These are phyloP conservation scores for Nakazawaea ishiwadae DNA, from an alignment of 805 yeast genomes.

Conservation along the genomic window DNA sequence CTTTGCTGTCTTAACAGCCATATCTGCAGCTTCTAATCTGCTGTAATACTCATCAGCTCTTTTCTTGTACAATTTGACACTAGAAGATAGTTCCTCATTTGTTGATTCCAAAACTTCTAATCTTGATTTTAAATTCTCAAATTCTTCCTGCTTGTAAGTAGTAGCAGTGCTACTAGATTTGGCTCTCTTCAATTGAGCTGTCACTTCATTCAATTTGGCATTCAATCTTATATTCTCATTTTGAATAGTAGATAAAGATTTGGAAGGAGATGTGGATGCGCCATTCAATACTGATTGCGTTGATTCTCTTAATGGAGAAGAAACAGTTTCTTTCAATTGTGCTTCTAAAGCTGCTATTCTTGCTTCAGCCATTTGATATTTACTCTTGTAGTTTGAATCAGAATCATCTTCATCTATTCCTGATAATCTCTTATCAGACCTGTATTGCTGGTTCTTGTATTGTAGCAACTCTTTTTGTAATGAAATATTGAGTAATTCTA, in stretches of 20 bases:
- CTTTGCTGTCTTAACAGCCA: conserved; percentile 58
- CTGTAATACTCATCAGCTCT: conserved; percentile 71
- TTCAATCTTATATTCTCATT: conserved; percentile 30
- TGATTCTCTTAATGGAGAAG: conserved; percentile 26
- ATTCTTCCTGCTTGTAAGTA: conserved; percentile 30
- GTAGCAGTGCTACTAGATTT: conserved; percentile 22
- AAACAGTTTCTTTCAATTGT: conserved; percentile 26
- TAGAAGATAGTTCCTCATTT: conserved; percentile 48
- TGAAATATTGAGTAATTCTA: conserved; percentile 26
- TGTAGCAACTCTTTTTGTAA: conserved; percentile 30
- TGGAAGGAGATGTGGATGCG: not conserved
- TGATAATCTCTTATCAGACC: conserved; percentile 13
- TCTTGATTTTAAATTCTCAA: conserved; percentile 46
- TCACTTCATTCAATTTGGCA: conserved; percentile 29
- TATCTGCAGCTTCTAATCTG: conserved; percentile 75
- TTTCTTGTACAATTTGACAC: conserved; percentile 56
- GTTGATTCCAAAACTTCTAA: conserved; percentile 53
- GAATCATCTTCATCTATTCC: conserved; percentile 26
- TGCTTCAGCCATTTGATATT: conserved; percentile 43
- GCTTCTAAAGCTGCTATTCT: conserved; percentile 36
- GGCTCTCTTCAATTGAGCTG: conserved; percentile 27
- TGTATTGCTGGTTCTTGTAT: conserved; percentile 20
- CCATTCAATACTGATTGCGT: conserved; percentile 15
- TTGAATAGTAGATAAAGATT: conserved; percentile 18
- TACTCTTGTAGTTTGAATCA: conserved; percentile 35